phyloP scores from a whole-genome alignment of 495 filamentous ascomycete species.

The Bathelium albidoporum region DNA sequence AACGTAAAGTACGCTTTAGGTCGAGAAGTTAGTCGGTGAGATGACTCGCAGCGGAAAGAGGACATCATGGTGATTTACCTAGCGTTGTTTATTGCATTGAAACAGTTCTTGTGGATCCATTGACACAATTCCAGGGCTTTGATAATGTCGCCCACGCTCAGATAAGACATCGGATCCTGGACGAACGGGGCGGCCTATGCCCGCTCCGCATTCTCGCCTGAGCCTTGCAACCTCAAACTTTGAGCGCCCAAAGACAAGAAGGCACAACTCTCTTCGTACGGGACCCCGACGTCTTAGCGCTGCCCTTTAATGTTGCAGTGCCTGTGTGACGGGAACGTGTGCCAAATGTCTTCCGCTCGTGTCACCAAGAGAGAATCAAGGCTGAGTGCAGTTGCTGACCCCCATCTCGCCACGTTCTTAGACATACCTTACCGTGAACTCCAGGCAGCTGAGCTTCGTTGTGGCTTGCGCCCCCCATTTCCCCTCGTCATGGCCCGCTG shows the following conservation, averaged over 20 bases:
- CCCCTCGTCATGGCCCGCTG: not conserved
- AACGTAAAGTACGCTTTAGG: not conserved
- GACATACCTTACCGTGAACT: not conserved
- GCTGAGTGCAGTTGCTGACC: not conserved
- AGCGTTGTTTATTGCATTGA: conserved; percentile 5
- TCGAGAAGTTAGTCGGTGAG: not conserved
- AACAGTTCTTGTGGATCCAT: conserved; percentile 11
- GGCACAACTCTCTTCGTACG: too few relatives aligned
- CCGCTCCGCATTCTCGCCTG: not conserved
- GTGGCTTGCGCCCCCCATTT: too few relatives aligned
- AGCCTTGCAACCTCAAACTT: not conserved
- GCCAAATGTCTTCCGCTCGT: not conserved
- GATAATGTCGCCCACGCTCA: conserved; percentile 5
- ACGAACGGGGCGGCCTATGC: not conserved
- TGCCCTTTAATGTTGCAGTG: too few relatives aligned
- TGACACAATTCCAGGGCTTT: conserved; percentile 9
- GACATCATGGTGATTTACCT: not conserved
- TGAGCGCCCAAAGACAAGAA: too few relatives aligned
- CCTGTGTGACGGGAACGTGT: not conserved
- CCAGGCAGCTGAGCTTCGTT: conserved; percentile 2
- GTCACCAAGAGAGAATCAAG: not conserved
- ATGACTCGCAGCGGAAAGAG: too few relatives aligned
- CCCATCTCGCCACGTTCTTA: not conserved
- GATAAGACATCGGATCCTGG: not conserved
- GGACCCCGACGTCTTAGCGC: too few relatives aligned